Conservation (phyloP, 768 basidiomycete genomes). For the Tylopilus vinaceipallidus region DNA sequence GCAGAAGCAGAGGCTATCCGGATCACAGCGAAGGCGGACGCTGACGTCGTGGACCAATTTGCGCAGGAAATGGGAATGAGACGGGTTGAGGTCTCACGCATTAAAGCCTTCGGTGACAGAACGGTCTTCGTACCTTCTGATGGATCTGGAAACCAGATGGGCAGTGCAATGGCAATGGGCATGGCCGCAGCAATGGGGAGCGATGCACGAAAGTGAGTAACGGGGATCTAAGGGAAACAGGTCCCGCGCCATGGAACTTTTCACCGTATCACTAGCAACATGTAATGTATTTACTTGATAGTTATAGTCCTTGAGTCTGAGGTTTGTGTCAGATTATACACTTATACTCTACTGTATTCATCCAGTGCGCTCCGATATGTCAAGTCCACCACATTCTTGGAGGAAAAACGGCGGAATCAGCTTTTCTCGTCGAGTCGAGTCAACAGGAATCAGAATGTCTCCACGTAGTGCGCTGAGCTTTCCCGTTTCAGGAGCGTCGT, state of each 20-base stretch:
- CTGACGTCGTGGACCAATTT: constrained; percentile 57
- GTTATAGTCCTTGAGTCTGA: not conserved
- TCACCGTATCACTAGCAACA: too few relatives aligned
- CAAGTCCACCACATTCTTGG: too few relatives aligned
- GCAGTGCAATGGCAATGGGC: constrained; percentile 60
- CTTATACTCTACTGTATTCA: too few relatives aligned
- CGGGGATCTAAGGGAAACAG: not conserved
- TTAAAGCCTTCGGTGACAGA: constrained; percentile 65
- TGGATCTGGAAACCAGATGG: constrained; percentile 55
- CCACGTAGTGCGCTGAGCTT: not conserved
- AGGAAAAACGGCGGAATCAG: too few relatives aligned
- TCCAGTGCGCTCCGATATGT: too few relatives aligned
- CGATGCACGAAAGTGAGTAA: constrained; percentile 16
- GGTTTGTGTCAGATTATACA: too few relatives aligned
- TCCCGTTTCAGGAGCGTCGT: constrained; percentile 22
- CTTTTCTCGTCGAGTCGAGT: too few relatives aligned
- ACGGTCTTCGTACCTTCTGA: constrained; percentile 72
- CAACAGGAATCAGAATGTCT: too few relatives aligned
- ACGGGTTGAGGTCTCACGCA: constrained; percentile 59
- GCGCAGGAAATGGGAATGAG: constrained; percentile 76
- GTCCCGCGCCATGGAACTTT: not conserved
- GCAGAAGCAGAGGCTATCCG: constrained; percentile 71
- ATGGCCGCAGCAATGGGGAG: constrained; percentile 66
- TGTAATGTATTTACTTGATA: not conserved
- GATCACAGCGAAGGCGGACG: constrained; percentile 63